These are phyloP conservation scores for Eimeria sp. DNA, from an alignment of 169 alveolate genomes.

Conservation along the genomic window DNA sequence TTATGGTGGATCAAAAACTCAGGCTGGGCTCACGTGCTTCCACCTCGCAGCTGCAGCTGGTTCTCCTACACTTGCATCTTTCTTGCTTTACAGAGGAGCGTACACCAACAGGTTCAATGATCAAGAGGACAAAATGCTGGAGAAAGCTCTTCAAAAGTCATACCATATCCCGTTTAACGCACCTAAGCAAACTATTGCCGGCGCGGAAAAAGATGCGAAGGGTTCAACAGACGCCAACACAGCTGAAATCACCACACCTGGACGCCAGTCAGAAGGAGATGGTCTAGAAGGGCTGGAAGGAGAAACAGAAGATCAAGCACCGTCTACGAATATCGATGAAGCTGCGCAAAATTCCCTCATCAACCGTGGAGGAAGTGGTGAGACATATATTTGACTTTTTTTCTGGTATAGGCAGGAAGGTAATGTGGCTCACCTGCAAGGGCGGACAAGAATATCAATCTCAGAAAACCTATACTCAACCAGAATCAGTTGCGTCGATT, in stretches of 20 bases:
- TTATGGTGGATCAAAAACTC: background rate
- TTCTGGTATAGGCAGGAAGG: background rate
- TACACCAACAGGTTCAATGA: constrained; percentile 75
- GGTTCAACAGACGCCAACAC: background rate
- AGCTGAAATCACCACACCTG: background rate
- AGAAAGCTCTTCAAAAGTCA: background rate
- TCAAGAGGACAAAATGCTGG: constrained; percentile 21
- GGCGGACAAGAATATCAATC: too few relatives aligned
- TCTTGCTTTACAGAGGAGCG: constrained; percentile 77
- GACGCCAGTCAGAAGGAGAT: background rate
- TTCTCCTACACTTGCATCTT: constrained; percentile 70
- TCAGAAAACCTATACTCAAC: background rate
- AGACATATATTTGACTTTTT: background rate
- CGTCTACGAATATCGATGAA: background rate
- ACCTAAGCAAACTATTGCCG: background rate
- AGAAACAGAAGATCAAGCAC: background rate
- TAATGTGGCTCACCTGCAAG: background rate
- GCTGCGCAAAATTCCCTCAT: background rate
- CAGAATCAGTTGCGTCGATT: background rate
- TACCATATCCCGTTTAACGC: background rate
- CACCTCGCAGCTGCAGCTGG: constrained; percentile 84
- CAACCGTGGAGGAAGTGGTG: background rate
- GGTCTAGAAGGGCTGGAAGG: background rate
- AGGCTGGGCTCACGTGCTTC: constrained; percentile 78
- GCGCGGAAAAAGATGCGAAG: background rate